Conservation (phyloP, 78 protist genomes). For the Planoprotostelium fungivorum region DNA sequence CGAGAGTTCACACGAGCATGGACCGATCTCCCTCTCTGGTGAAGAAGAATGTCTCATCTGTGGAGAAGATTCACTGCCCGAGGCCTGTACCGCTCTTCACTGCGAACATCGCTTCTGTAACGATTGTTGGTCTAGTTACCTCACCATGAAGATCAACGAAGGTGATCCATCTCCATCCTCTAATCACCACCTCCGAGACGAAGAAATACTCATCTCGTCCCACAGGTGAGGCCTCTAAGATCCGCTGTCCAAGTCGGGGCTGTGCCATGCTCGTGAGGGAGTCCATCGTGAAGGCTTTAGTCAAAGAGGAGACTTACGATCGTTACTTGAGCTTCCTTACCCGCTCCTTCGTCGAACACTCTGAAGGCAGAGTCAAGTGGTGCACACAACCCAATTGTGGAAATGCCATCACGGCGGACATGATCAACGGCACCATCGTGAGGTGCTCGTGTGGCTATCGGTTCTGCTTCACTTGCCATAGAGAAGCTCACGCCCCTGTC, state of each 20-base stretch:
- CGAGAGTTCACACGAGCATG: neutral
- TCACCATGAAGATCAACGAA: constrained; percentile 39
- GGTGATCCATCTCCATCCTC: constrained; percentile 58
- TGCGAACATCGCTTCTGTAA: constrained; percentile 53
- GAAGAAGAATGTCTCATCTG: constrained; percentile 48
- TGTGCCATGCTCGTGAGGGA: neutral
- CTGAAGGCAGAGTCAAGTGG: constrained; percentile 24
- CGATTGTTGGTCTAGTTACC: constrained; percentile 52
- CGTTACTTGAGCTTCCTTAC: neutral
- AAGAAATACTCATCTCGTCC: no score
- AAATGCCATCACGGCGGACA: constrained; percentile 19
- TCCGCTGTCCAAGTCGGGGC: neutral
- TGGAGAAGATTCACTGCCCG: constrained; percentile 29
- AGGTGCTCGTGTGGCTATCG: constrained; percentile 46
- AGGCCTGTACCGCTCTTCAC: constrained; percentile 9
- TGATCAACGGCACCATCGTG: constrained; percentile 28
- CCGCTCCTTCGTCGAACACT: neutral
- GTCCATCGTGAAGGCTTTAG: neutral
- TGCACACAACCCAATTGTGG: constrained; percentile 57
- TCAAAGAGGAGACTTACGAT: neutral
- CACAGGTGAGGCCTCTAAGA: neutral
- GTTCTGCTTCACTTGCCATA: constrained; percentile 53
- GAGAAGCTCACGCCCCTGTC: constrained; percentile 46
- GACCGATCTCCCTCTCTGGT: neutral
- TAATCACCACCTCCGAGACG: constrained; percentile 6